Conservation (phyloP, 192 early-diverging fungal species). For the Coemansia sp. region DNA sequence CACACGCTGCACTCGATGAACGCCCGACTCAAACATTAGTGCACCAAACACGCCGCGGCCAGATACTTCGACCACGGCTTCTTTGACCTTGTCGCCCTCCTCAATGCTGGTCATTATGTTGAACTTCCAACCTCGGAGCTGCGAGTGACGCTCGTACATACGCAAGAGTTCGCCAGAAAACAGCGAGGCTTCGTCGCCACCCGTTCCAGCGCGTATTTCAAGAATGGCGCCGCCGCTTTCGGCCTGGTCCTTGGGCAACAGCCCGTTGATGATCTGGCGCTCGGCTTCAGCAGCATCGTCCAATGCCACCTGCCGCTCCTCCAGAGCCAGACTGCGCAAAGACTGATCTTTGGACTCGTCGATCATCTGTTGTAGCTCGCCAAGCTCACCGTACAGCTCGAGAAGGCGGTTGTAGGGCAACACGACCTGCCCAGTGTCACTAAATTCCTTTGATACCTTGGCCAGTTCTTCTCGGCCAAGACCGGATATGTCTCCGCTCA, state of each 20-base stretch:
- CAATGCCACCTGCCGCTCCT: conserved; percentile 56
- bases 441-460: conserved; percentile 48
- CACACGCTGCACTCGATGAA: conserved; percentile 79
- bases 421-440: conserved; percentile 25
- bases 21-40: conserved; percentile 78
- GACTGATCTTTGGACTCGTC: conserved; percentile 16
- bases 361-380: conserved; percentile 46
- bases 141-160: conserved; percentile 75
- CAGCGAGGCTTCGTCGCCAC: conserved; percentile 74
- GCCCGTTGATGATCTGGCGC: conserved; percentile 54
- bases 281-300: conserved; percentile 50
- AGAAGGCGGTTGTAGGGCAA: conserved; percentile 27
- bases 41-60: conserved; percentile 70
- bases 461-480: conserved; percentile 42
- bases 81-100: conserved; percentile 52
- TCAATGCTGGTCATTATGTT: conserved; percentile 48
- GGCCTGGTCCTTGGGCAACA: conserved; percentile 66
- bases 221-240: conserved; percentile 69
- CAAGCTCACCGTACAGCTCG: conserved; percentile 36
- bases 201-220: conserved; percentile 75
- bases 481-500: conserved; percentile 35
- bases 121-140: conserved; percentile 63
- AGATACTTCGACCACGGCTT: conserved; percentile 61
- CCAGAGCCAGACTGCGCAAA: conserved; percentile 58
- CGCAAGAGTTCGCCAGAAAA: conserved; percentile 67